Base-by-base conservation (phyloP, 768 basidiomycete species). In the Mycena sanguinolenta region DNA sequence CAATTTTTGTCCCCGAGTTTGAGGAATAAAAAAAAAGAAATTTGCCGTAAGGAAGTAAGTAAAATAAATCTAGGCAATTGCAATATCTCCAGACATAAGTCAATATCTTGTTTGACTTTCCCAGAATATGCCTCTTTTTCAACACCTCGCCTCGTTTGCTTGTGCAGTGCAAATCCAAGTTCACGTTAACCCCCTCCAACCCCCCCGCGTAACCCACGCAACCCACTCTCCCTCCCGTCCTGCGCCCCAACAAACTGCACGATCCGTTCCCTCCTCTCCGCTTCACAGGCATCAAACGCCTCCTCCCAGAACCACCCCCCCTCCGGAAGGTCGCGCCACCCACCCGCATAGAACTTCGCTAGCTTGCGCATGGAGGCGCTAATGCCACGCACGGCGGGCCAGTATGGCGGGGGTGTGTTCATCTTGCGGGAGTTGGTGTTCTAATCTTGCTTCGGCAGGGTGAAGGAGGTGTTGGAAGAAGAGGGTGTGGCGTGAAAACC, bases 271-370 rank as follows among this genome's bases (percentile, higher is more conserved):
- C 69, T 74, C 64, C 84, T 79, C 69, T 76, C 79, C 70, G 76
- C 79, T 72, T 90, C 89, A 14, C 86, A 77, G n/a, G 77, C 78
- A 9, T 82, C 85, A 5, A 93, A 80, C 38, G 90, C 89, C 14
- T 79, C 76, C 46, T 92, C 90, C 92, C 92, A 94, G 90, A 90
- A 94, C 61, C 90, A 82, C 77, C 89, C 86, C 23, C 74, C 83
- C 74, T 86, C 85, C 0, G 88, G 87, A 2, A 89, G 84, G 7
- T 88, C 84, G 38, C 84, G 84, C 93, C 93, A 94, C 21, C 87
- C 88, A 13, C 89, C 88, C 21, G 79, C 81, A 52, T 89, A 79
- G 55, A 93, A 86, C 62, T n/a, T 32, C n/a, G 66, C 65, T 19
- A 74, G 49, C 28, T 81, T 79, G 42, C 75, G 82, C 73, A 90